These are phyloP conservation scores for Knufia petricola DNA, from an alignment of 2,329 filamentous ascomycete species.

Conservation along the genomic window DNA sequence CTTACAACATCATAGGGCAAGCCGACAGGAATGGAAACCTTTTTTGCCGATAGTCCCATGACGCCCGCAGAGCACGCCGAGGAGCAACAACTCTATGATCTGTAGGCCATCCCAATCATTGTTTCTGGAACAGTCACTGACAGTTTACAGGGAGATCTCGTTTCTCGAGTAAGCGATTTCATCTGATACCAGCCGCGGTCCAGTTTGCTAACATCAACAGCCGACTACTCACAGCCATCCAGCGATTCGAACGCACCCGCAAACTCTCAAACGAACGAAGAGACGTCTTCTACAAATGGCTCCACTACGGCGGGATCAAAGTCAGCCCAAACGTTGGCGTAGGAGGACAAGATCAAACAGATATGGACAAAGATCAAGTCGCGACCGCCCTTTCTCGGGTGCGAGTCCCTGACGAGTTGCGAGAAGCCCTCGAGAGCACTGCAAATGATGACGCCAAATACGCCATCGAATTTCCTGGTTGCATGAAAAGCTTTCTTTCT, in stretches of 20 bases:
- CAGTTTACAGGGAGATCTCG: slow-evolving; percentile 36
- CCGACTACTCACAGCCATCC: slow-evolving; percentile 76
- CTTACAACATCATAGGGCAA: slow-evolving; percentile 27
- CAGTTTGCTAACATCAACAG: slow-evolving; percentile 32
- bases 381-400: slow-evolving; percentile 50
- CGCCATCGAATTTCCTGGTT: slow-evolving; percentile 68
- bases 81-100: slow-evolving; percentile 60
- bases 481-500: slow-evolving; percentile 68
- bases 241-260: slow-evolving; percentile 67
- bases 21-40: slow-evolving; percentile 67
- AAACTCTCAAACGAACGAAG: slow-evolving; percentile 57
- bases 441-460: slow-evolving; percentile 40
- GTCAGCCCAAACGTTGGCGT: slow-evolving; percentile 52
- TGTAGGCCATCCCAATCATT: slow-evolving; percentile 36
- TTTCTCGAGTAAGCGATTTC: slow-evolving; percentile 47
- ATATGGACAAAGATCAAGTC: slow-evolving; percentile 55
- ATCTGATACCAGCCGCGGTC: neutral
- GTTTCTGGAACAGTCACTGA: slow-evolving; percentile 6
- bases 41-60: slow-evolving; percentile 68
- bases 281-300: slow-evolving; percentile 66
- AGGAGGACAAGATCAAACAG: slow-evolving; percentile 51
- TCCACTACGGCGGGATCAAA: slow-evolving; percentile 74
- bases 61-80: slow-evolving; percentile 58
- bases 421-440: slow-evolving; percentile 39
- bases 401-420: slow-evolving; percentile 41